Percentiles rank a stretch among this genome's conserved stretches.
Evolutionary conservation across 768 basidiomycete species (phyloP).

Genomic region (Hygrophoropsis aurantiaca): DNA sequence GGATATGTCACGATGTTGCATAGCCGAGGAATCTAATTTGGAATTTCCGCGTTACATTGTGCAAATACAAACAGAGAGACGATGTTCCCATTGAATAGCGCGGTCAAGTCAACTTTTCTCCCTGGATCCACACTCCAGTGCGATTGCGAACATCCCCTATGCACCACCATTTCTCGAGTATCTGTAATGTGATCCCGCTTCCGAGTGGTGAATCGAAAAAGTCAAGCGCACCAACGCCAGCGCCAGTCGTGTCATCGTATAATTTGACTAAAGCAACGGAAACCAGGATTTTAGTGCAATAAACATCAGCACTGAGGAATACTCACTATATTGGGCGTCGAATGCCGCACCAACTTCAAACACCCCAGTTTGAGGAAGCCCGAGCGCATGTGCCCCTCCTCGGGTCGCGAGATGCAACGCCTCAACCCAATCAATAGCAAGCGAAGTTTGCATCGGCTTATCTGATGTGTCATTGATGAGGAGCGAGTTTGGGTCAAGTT

Average conservation of each 20-base stretch:
- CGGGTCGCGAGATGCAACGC: constrained; percentile 77
- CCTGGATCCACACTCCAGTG: constrained; percentile 74
- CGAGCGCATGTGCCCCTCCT: constrained; percentile 74
- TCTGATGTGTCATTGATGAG: background rate
- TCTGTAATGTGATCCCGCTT: constrained; percentile 39
- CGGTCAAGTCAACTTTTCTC: constrained; percentile 28
- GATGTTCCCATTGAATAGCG: too few species aligned
- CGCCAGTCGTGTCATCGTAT: constrained; percentile 37
- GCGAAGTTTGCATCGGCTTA: constrained; percentile 4
- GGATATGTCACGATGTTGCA: too few species aligned
- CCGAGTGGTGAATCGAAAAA: constrained; percentile 50
- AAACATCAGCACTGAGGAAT: too few species aligned
- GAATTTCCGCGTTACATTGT: too few species aligned
- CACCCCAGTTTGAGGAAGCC: constrained; percentile 48
- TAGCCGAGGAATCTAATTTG: too few species aligned
- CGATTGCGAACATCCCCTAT: constrained; percentile 72
- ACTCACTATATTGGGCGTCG: constrained; percentile 75
- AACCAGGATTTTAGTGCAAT: background rate
- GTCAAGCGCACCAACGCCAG: constrained; percentile 66
- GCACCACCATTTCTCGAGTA: constrained; percentile 92
- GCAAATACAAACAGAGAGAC: too few species aligned
- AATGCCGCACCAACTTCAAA: constrained; percentile 66
- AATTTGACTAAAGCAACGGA: constrained; percentile 39
- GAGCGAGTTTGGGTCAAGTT: constrained; percentile 17
- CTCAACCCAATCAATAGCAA: constrained; percentile 80